A percentile compares a stretch with the other conserved stretches of the same genome.
Evolutionary conservation across 192 early-diverging fungal species (phyloP).

Genomic region (Haplosporangium gracile): DNA sequence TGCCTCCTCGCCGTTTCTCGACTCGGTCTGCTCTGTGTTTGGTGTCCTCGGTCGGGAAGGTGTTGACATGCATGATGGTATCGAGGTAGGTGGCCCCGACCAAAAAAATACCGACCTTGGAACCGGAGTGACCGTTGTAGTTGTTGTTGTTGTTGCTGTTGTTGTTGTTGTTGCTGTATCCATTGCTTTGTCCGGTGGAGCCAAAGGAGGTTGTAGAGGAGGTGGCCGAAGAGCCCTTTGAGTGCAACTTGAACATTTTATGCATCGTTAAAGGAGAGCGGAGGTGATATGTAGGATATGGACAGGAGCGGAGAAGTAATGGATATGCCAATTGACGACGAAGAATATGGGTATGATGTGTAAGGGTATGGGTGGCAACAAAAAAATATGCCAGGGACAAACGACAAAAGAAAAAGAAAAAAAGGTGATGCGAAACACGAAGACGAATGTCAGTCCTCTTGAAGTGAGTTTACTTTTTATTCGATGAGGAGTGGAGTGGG

Average conservation of each 20-base stretch:
- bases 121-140: conserved; percentile 12
- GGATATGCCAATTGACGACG: not conserved
- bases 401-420: too few relatives aligned
- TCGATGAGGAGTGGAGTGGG: too few relatives aligned
- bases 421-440: too few relatives aligned
- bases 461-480: too few relatives aligned
- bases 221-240: conserved; percentile 23
- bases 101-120: conserved; percentile 49
- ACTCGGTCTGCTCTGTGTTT: conserved; percentile 68
- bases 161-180: not conserved
- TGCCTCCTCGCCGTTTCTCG: conserved; percentile 77
- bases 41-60: conserved; percentile 71
- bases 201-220: conserved; percentile 31
- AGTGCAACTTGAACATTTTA: conserved; percentile 36
- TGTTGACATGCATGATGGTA: conserved; percentile 71
- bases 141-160: not conserved
- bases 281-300: not conserved
- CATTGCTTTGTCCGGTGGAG: conserved; percentile 11
- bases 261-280: conserved; percentile 20
- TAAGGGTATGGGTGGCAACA: too few relatives aligned
- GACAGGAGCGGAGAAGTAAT: too few relatives aligned
- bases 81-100: conserved; percentile 73
- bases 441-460: too few relatives aligned
- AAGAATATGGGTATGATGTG: not conserved
- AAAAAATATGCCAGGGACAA: too few relatives aligned